Evolutionary conservation across 768 basidiomycete species (phyloP), one percentile per base, ranked within the genome.

Genomic region (Lentinus tigrinus): DNA sequence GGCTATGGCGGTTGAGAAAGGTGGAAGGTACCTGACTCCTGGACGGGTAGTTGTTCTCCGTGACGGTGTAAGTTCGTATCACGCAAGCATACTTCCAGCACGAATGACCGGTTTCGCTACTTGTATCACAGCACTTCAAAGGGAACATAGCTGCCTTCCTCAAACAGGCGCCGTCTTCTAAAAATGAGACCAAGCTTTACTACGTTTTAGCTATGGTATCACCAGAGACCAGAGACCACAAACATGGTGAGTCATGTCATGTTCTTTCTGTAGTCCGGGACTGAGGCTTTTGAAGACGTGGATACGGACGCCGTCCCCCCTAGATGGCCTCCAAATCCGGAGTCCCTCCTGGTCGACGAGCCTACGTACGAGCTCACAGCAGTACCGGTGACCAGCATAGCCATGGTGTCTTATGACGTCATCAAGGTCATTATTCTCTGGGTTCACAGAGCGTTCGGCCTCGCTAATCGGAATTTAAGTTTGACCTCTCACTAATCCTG

Each of bases 21-120:
- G 89, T 3, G 75, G 75, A 16, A 95, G 91, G 73, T 72, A 83
- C 5, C 72, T 98, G 46, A 71, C 76, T 16, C 67, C 84, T 0
- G 96, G 96, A 3, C 80, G 97, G 53, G 85, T 98, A 19, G 84
- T 98, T 2, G 72, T 98, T 36, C 74, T 99, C 36, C 84, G 87
- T 47, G 88, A 98, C 68, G 81, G 82, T 38, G 96, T 97, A 73
- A 66, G 87, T 70, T 31, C n/a, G 23, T n/a, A 10, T 3, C 13
- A 17, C 3, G 16, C 11, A 48, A 40, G 38, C 47, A 2, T 5
- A 58, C 47, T 1, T 31, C 3, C 31, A 31, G 10, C 24, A 26
- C 8, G 23, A 21, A 23, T 3, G 31, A 39, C 21, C 39, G 28
- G 24, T 47, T 5, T 27, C 43, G 42, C 55, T 64, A 37, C 57